Conservation (phyloP, 768 basidiomycete genomes). For the Pleurotus tuoliensis region DNA sequence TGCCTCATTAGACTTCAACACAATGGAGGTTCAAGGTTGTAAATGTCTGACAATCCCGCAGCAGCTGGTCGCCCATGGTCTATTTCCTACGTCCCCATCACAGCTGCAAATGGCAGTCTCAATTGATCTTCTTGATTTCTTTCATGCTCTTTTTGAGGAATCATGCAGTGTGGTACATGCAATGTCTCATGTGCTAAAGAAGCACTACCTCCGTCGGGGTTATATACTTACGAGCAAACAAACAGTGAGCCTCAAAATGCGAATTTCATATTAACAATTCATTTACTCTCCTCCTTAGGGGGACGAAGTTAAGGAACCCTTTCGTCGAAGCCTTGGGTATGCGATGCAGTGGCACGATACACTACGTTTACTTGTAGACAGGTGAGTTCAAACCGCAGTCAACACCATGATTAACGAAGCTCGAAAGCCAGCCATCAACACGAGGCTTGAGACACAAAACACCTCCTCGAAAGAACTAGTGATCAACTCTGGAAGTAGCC, state of each 20-base stretch:
- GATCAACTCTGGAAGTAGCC: not conserved
- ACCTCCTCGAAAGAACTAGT: not conserved
- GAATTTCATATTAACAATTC: not conserved
- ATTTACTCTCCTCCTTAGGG: conserved; percentile 14
- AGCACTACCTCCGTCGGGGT: conserved; percentile 24
- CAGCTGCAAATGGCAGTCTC: conserved; percentile 21
- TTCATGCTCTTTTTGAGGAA: conserved; percentile 27
- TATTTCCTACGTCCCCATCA: conserved; percentile 28
- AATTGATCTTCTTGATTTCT: conserved; percentile 28
- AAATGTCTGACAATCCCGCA: conserved; percentile 16
- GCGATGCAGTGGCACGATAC: conserved; percentile 27
- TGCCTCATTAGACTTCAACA: conserved; percentile 14
- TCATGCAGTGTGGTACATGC: conserved; percentile 33
- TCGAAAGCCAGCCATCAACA: no score
- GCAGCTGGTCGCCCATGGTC: conserved; percentile 23
- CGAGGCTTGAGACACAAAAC: not conserved
- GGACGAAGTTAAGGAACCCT: conserved; percentile 22
- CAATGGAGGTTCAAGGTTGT: conserved; percentile 14
- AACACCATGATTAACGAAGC: not conserved
- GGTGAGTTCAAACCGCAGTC: conserved; percentile 8
- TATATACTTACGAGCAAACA: conserved; percentile 17
- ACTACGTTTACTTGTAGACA: conserved; percentile 14
- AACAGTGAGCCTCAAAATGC: not conserved
- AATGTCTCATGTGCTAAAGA: conserved; percentile 21
- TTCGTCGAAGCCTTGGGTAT: conserved; percentile 18